A percentile compares a stretch with the other conserved stretches of the same genome.
phyloP scores from a whole-genome alignment of 2,329 filamentous ascomycete species.

The Rhinocladiella mackenziei region DNA sequence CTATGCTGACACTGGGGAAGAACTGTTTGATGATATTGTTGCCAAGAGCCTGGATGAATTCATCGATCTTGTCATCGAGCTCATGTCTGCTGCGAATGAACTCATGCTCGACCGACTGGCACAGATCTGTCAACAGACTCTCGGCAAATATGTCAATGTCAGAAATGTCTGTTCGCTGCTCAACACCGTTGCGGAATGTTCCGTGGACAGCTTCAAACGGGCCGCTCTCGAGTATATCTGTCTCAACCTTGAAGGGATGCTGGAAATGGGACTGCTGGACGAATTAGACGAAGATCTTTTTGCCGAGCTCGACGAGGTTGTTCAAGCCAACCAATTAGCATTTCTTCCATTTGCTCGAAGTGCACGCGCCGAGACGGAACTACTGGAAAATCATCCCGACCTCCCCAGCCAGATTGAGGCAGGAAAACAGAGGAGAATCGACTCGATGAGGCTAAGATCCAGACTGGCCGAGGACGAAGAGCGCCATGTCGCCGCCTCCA shows the following conservation, averaged over 20 bases:
- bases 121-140: slow-evolving; percentile 78
- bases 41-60: slow-evolving; percentile 73
- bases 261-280: slow-evolving; percentile 72
- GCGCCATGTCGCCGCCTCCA: slow-evolving; percentile 58
- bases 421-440: slow-evolving; percentile 61
- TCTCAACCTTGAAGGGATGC: slow-evolving; percentile 82
- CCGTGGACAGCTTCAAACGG: slow-evolving; percentile 79
- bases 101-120: slow-evolving; percentile 90
- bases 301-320: slow-evolving; percentile 71
- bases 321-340: slow-evolving; percentile 76
- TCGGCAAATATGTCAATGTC: slow-evolving; percentile 59
- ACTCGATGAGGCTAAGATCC: slow-evolving; percentile 68
- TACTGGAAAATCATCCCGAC: slow-evolving; percentile 45
- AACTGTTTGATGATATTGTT: slow-evolving; percentile 75
- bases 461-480: slow-evolving; percentile 63
- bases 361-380: slow-evolving; percentile 60
- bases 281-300: slow-evolving; percentile 82
- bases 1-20: slow-evolving; percentile 75
- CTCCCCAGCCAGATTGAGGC: slow-evolving; percentile 39
- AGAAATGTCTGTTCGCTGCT: slow-evolving; percentile 82
- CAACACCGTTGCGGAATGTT: slow-evolving; percentile 80
- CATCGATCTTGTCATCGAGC: slow-evolving; percentile 82
- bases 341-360: slow-evolving; percentile 74
- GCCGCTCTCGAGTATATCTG: slow-evolving; percentile 87
- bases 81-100: slow-evolving; percentile 86